Evolutionary conservation across 2,329 filamentous ascomycete species (phyloP).

Genomic region (Xylariaceae sp.): DNA sequence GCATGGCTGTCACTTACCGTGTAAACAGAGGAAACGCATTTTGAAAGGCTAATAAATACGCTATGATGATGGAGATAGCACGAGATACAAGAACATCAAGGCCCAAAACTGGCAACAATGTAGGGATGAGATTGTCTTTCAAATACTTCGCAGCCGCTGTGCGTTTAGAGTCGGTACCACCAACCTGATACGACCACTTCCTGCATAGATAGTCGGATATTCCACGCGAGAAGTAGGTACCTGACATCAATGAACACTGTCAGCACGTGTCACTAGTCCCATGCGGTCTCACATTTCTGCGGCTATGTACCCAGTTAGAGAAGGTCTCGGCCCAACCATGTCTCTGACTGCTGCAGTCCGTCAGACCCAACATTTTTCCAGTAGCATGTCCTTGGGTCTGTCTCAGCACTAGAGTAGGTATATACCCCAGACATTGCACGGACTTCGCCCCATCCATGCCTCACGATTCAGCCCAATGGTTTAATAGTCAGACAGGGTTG

Average conservation of each 20-base stretch:
- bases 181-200: not conserved
- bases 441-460: constrained; percentile 11
- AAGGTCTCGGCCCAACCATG: not conserved
- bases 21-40: constrained; percentile 35
- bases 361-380: constrained; percentile 5
- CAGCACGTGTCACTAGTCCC: not conserved
- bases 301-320: constrained; percentile 9
- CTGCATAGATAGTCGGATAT: not conserved
- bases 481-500: not conserved
- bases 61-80: not conserved
- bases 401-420: constrained; percentile 16
- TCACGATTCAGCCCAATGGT: constrained; percentile 17
- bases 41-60: constrained; percentile 9
- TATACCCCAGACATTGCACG: constrained; percentile 19
- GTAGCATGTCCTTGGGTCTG: constrained; percentile 21
- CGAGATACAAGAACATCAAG: not conserved
- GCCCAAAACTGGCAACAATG: not conserved
- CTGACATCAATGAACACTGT: not conserved
- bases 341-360: not conserved
- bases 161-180: constrained; percentile 1
- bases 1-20: constrained; percentile 18
- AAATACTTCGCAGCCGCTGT: constrained; percentile 13
- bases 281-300: not conserved
- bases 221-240: not conserved
- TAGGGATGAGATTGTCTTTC: constrained; percentile 10